A percentile compares a stretch with the other conserved stretches of the same genome.
Conservation (phyloP, 352 stramenopile genomes). For the Pythium graminicola region DNA sequence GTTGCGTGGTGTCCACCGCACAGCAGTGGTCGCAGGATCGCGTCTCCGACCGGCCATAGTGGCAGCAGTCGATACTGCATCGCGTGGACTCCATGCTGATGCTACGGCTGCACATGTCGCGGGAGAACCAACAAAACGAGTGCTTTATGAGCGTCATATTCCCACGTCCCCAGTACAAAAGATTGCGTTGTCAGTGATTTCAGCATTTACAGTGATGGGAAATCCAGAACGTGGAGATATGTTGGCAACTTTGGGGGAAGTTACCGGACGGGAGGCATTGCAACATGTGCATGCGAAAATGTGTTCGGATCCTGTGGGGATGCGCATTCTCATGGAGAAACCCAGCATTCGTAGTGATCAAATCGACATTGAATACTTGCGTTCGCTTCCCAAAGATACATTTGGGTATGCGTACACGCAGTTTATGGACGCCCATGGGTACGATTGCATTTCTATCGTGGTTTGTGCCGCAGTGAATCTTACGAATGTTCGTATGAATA, state of each 20-base stretch:
- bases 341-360: constrained; percentile 70
- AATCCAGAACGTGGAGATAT: constrained; percentile 94
- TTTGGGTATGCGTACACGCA: constrained; percentile 89
- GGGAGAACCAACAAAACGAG: constrained; percentile 39
- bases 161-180: constrained; percentile 83
- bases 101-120: constrained; percentile 23
- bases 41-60: neutral
- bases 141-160: constrained; percentile 66
- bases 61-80: neutral
- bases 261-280: constrained; percentile 88
- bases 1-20: constrained; percentile 4
- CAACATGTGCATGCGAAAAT: constrained; percentile 80
- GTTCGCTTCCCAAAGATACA: constrained; percentile 55
- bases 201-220: constrained; percentile 83
- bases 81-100: constrained; percentile 1
- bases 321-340: constrained; percentile 84
- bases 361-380: constrained; percentile 69
- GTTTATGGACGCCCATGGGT: constrained; percentile 89
- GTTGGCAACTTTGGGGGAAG: constrained; percentile 92
- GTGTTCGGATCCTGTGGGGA: constrained; percentile 76
- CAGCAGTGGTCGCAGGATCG: neutral
- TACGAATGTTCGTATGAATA: no score
- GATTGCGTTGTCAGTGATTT: constrained; percentile 78
- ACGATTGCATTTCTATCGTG: constrained; percentile 3
- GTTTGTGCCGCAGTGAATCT: no score